Evolutionary conservation across 352 stramenopile genomes (phyloP).

Genomic region (Pythium aristosporum): DNA sequence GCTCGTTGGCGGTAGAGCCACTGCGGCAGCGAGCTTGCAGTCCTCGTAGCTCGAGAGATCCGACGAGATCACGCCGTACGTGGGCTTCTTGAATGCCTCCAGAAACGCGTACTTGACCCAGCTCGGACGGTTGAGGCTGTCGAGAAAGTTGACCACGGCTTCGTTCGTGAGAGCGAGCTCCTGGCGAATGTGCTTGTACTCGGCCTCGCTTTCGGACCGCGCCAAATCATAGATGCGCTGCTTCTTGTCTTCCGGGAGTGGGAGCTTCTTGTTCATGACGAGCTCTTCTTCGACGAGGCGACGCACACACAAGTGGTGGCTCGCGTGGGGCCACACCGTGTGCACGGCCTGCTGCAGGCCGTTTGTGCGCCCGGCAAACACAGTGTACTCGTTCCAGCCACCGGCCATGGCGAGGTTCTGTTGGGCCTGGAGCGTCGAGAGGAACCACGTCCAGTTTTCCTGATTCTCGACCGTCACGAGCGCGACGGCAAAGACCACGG

Average conservation of each 20-base stretch:
- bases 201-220: constrained; percentile 63
- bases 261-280: constrained; percentile 53
- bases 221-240: constrained; percentile 68
- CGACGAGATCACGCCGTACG: constrained; percentile 70
- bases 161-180: constrained; percentile 56
- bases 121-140: constrained; percentile 50
- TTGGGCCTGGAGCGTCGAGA: constrained; percentile 45
- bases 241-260: constrained; percentile 63
- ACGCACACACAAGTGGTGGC: constrained; percentile 71
- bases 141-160: constrained; percentile 48
- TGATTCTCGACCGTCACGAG: constrained; percentile 66
- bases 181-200: constrained; percentile 62
- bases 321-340: constrained; percentile 52
- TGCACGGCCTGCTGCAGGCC: constrained; percentile 55
- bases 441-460: constrained; percentile 77
- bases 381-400: constrained; percentile 62
- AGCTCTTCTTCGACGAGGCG: constrained; percentile 74
- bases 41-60: constrained; percentile 39
- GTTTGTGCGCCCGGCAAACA: constrained; percentile 56
- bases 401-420: constrained; percentile 29
- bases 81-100: constrained; percentile 59
- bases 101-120: constrained; percentile 84
- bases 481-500: constrained; percentile 63
- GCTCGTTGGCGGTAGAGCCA: neutral
- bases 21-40: constrained; percentile 5